Conservation (phyloP, 768 basidiomycete species). For the Lactarius vividus region DNA sequence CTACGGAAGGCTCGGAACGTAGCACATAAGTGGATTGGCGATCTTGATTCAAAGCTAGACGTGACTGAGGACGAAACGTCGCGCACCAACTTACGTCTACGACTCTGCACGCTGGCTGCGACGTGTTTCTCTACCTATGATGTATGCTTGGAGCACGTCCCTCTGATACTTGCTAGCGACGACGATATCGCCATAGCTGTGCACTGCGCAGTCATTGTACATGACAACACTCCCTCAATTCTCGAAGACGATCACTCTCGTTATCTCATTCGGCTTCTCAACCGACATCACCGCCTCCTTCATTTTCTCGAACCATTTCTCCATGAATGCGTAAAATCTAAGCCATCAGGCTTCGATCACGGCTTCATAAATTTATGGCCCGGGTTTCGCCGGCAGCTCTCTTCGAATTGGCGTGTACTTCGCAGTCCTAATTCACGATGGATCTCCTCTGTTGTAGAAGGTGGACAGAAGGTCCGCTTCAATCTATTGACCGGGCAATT, state of each 20-base stretch:
- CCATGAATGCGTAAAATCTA: background rate
- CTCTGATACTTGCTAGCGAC: background rate
- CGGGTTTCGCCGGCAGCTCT: background rate
- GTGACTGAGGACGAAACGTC: background rate
- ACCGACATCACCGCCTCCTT: background rate
- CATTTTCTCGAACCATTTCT: constrained; percentile 1
- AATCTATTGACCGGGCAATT: constrained; percentile 9
- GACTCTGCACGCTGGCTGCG: constrained; percentile 7
- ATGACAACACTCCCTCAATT: background rate
- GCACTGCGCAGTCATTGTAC: constrained; percentile 8
- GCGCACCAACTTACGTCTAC: background rate
- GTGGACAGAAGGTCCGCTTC: background rate
- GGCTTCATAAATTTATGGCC: background rate
- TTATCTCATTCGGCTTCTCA: background rate
- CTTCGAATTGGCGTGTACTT: background rate
- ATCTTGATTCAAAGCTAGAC: background rate
- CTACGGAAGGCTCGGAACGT: background rate
- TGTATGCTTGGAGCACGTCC: background rate
- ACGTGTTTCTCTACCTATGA: constrained; percentile 9
- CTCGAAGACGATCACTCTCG: background rate
- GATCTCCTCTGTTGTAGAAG: background rate
- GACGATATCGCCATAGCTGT: background rate
- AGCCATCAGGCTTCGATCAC: background rate
- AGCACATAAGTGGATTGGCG: background rate
- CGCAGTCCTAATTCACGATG: constrained; percentile 7